These are phyloP conservation scores for Aleurites moluccanus DNA, from an alignment of 441 rosid species.

Conservation along the genomic window DNA sequence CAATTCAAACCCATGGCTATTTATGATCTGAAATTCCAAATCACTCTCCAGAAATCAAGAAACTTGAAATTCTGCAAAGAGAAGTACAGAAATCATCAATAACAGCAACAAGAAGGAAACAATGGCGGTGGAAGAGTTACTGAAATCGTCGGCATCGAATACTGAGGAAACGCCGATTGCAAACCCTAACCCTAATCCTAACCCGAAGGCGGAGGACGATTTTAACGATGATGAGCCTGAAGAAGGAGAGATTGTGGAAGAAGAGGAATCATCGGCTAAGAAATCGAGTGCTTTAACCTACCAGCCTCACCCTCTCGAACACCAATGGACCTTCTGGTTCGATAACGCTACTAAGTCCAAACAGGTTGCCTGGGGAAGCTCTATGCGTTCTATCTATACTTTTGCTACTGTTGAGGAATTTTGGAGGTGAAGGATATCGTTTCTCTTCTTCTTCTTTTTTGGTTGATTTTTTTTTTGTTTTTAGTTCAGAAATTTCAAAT, in stretches of 20 bases:
- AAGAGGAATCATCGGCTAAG: constrained; percentile 25
- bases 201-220: not conserved
- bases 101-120: not conserved
- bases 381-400: constrained; percentile 65
- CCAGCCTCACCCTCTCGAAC: constrained; percentile 67
- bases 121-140: constrained; percentile 69
- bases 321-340: constrained; percentile 91
- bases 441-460: not conserved
- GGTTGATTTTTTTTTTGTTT: constrained; percentile 6
- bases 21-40: not conserved
- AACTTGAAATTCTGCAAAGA: not conserved
- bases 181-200: constrained; percentile 21
- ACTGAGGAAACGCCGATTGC: constrained; percentile 36
- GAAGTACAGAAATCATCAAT: not conserved
- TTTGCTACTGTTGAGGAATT: constrained; percentile 74
- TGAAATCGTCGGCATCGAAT: constrained; percentile 22
- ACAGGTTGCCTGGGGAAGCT: constrained; percentile 69
- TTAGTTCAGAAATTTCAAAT: not conserved
- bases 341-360: constrained; percentile 63
- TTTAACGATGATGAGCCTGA: constrained; percentile 50
- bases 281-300: constrained; percentile 28
- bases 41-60: not conserved
- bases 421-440: constrained; percentile 54
- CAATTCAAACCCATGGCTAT: no score
- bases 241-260: constrained; percentile 63